Evolutionary conservation across 2,329 filamentous ascomycete genomes (phyloP).

Genomic region (Xylaria sp.): DNA sequence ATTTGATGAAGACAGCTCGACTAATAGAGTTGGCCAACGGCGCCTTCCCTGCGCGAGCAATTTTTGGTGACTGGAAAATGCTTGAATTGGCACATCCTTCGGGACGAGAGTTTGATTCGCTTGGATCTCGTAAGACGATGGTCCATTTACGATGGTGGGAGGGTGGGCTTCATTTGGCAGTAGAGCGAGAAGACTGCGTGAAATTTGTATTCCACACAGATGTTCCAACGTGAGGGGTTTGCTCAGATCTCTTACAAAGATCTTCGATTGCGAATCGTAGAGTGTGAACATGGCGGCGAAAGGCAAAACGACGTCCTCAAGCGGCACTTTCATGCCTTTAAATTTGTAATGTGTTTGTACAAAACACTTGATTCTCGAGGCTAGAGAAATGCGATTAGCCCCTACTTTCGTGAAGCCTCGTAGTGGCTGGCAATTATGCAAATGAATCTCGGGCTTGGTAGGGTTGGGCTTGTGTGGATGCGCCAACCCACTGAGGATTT

Average conservation of each 20-base stretch:
- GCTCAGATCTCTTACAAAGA: slow-evolving; percentile 45
- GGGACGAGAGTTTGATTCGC: slow-evolving; percentile 63
- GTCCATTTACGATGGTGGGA: slow-evolving; percentile 52
- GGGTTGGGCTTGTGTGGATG: too few species aligned
- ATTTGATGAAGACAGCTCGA: slow-evolving; percentile 63
- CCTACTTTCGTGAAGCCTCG: slow-evolving; percentile 24
- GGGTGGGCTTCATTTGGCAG: slow-evolving; percentile 41
- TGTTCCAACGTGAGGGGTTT: slow-evolving; percentile 48
- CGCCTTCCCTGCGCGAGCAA: slow-evolving; percentile 58
- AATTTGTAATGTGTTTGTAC: slow-evolving; percentile 49
- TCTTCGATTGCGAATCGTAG: slow-evolving; percentile 44
- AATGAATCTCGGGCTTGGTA: slow-evolving; percentile 37
- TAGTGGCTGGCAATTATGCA: slow-evolving; percentile 41
- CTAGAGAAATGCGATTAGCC: slow-evolving; percentile 42
- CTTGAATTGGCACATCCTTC: slow-evolving; percentile 58
- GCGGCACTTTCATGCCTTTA: slow-evolving; percentile 43
- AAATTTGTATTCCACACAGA: slow-evolving; percentile 40
- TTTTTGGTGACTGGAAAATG: slow-evolving; percentile 64
- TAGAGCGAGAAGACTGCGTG: slow-evolving; percentile 36
- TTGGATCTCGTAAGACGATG: slow-evolving; percentile 65
- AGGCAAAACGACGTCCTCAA: slow-evolving; percentile 44
- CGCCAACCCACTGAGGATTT: slow-evolving; percentile 54
- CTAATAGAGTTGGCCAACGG: slow-evolving; percentile 62
- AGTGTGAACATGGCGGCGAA: slow-evolving; percentile 48
- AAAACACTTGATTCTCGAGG: slow-evolving; percentile 50